Percentiles rank a stretch among this genome's conserved stretches.
These are phyloP conservation scores for Psilocybe azurescens DNA, from an alignment of 768 basidiomycete species.

Conservation along the genomic window DNA sequence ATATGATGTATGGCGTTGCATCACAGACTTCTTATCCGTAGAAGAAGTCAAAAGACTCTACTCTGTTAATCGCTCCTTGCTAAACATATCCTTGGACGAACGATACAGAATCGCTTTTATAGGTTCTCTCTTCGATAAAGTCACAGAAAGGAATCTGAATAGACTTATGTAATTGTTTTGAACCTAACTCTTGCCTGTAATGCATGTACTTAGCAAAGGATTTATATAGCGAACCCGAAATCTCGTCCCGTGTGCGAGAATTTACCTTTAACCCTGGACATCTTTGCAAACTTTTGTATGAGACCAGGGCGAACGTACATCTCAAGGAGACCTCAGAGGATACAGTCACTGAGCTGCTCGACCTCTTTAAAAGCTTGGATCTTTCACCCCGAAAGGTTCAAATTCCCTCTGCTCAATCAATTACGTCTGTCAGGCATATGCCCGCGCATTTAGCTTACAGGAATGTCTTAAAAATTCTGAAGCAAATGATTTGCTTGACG, in stretches of 20 bases:
- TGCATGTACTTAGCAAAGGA: background rate
- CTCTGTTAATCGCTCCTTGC: constrained; percentile 19
- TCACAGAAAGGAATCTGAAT: constrained; percentile 10
- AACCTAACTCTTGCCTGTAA: background rate
- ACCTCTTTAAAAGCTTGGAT: constrained; percentile 3
- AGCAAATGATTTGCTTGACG: constrained; percentile 12
- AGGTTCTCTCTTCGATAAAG: background rate
- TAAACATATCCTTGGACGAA: constrained; percentile 25
- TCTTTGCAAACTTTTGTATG: constrained; percentile 12
- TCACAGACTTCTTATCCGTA: constrained; percentile 14
- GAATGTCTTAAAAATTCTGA: constrained; percentile 19
- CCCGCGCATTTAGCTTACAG: background rate
- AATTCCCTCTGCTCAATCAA: background rate
- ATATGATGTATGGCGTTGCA: constrained; percentile 26
- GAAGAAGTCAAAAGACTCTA: constrained; percentile 15
- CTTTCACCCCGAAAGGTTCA: background rate
- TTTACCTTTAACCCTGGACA: constrained; percentile 17
- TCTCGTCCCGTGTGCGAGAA: constrained; percentile 16
- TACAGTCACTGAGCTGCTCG: constrained; percentile 3
- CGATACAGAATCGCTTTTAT: constrained; percentile 23
- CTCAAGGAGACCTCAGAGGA: background rate
- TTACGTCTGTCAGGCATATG: background rate
- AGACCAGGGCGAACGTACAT: background rate
- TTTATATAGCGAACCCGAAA: constrained; percentile 13
- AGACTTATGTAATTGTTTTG: constrained; percentile 11